Conservation (phyloP, 352 stramenopile species). For the Pythium aristosporum region DNA sequence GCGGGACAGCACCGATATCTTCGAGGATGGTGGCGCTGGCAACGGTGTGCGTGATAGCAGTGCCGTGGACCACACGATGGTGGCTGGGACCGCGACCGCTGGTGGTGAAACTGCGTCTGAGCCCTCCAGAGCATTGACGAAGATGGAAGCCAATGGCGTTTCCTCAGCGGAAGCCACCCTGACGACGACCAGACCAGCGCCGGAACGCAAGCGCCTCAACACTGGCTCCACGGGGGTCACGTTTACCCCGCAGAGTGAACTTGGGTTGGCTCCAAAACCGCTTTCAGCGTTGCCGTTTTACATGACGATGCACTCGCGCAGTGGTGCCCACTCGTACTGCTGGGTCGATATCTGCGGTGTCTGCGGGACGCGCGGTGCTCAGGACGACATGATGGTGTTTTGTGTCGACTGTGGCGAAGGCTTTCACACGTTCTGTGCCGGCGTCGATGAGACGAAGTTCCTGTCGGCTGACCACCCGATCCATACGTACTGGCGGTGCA, state of each 20-base stretch:
- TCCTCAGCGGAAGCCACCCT: neutral
- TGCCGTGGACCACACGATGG: neutral
- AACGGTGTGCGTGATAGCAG: neutral
- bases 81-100: neutral
- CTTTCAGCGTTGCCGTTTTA: constrained; percentile 69
- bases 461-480: constrained; percentile 48
- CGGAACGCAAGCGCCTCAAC: constrained; percentile 9
- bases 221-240: neutral
- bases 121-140: neutral
- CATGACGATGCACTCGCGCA: constrained; percentile 69
- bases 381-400: constrained; percentile 84
- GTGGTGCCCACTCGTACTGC: constrained; percentile 78
- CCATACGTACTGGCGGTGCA: constrained; percentile 88
- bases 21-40: constrained; percentile 8
- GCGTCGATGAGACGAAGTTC: constrained; percentile 34
- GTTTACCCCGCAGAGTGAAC: constrained; percentile 61
- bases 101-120: neutral
- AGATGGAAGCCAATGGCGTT: neutral
- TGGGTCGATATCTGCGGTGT: constrained; percentile 93
- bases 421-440: constrained; percentile 93
- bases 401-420: constrained; percentile 96
- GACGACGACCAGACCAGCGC: constrained; percentile 22
- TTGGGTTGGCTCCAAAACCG: constrained; percentile 50
- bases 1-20: too few relatives aligned
- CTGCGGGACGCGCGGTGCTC: constrained; percentile 85